Evolutionary conservation across 352 stramenopile genomes (phyloP), one percentile per base, ranked within the genome.

Genomic region (Pythium volutum): DNA sequence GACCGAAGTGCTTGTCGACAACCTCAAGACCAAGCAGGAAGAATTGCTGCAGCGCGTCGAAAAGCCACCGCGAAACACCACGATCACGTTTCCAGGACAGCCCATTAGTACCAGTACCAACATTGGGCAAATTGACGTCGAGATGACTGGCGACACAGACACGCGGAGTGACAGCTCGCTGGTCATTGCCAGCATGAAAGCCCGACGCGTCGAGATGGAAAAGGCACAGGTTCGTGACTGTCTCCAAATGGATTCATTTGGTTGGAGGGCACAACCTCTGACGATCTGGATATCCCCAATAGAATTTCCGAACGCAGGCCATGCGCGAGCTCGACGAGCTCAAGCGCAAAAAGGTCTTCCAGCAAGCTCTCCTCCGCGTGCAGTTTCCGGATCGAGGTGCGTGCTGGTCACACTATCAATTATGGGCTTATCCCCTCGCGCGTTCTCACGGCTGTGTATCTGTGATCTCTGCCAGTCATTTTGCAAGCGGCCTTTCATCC

Each of bases 261-360:
- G n/a, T n/a, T n/a, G n/a, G n/a, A n/a, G n/a, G n/a, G n/a, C n/a
- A n/a, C n/a, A n/a, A n/a, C n/a, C 3, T 9, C 15, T 48, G 8
- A 48, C 42, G 16, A 14, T 48, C 3, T n/a, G 4, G 11, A 4
- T 48, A 8, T 23, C 25, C 9, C 15, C 27, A 0, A 23, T 36
- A 95, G 84, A 91, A 87, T 27, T 96, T 96, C 39, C 81, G 81
- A 29, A 96, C 87, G 16, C 74, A 87, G 66, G 85, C 85, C 15
- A 96, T 96, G 87, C 87, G 87, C 14, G 85, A 96, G 31, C 73
- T 96, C 4, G 87, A 96, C 26, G 81, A 93, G 31, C 72, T 96
- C 0, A 90, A 93, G 65, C 81, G 81, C 18, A 93, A 90, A 66
- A 87, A 79, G 36, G 72, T 96, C 0, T 96, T 88, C 54, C 82